Evolutionary conservation across 225 moss, liverwort and hornwort species (phyloP), one percentile per base, ranked within the genome.

Genomic region (Sphagnum tenellum): DNA sequence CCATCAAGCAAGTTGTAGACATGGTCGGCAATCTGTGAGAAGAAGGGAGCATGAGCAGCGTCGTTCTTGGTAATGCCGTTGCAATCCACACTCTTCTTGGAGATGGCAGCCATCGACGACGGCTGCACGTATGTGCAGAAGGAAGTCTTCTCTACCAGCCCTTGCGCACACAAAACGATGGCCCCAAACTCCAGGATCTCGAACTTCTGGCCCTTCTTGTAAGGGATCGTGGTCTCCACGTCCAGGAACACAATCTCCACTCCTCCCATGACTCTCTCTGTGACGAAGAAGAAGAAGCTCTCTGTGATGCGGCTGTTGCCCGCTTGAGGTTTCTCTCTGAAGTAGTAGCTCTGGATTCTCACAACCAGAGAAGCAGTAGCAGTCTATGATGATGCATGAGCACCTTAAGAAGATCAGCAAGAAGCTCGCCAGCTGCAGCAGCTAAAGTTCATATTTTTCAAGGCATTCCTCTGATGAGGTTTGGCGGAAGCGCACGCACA

Each of bases 191-290:
- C 57, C 4, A 12, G n/a, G 5, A 57, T 8, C 2, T 57, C 57
- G 12, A 57, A 57, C 13, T 57, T 57, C n/a, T 57, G 57, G 12
- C 57, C 57, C 2, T 57, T 57, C 1, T 57, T 9, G 8, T 9
- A 9, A 4, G 57, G 57, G 9, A 57, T 12, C 5, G 57, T 57
- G 9, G 57, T 57, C 57, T 57, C 57, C n/a, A 57, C 57, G 3
- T 57, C 57, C 57, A 57, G 57, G 13, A 57, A 57, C 57, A 57
- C 57, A n/a, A 57, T 57, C 5, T 9, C 57, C 8, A 57, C 57
- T 8, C 9, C 9, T n/a, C 12, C 52, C 52, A 52, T 52, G 29
- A 29, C 29, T 29, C 29, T 29, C 29, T 29, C 29, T 29, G 29
- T 29, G 29, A n/a, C n/a, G n/a, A 29, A 29, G 29, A 29, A 29